These are phyloP conservation scores for Madurella mycetomatis DNA, from an alignment of 2,329 filamentous ascomycete genomes.

Conservation along the genomic window DNA sequence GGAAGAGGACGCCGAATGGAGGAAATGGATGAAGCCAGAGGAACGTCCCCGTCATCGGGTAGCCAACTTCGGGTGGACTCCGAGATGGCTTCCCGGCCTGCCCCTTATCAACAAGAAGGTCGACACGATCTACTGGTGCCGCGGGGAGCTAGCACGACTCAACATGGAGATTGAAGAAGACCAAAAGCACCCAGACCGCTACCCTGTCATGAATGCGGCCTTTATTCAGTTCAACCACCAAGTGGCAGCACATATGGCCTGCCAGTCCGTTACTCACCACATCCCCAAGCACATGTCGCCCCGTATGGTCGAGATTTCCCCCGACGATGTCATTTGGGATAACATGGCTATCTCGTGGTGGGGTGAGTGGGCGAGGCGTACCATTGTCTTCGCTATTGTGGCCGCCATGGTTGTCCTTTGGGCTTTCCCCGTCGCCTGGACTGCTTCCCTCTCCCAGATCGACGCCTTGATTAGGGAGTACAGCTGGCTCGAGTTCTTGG, in stretches of 20 bases:
- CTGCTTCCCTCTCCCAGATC: conserved; percentile 75
- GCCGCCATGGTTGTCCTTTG: conserved; percentile 77
- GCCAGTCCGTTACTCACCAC: conserved; percentile 86
- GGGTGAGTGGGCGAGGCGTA: conserved; percentile 74
- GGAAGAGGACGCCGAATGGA: conserved; percentile 68
- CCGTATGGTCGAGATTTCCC: conserved; percentile 86
- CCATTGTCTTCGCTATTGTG: conserved; percentile 61
- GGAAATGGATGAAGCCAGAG: conserved; percentile 73
- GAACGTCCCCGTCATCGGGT: conserved; percentile 82
- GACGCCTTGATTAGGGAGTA: conserved; percentile 62
- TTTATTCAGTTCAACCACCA: conserved; percentile 99
- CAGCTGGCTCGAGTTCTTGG: conserved; percentile 67
- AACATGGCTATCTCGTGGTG: conserved; percentile 97
- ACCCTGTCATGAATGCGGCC: conserved; percentile 89
- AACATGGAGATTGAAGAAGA: conserved; percentile 91
- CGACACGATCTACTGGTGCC: conserved; percentile 89
- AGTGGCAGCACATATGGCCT: conserved; percentile 96
- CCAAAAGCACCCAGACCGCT: conserved; percentile 78
- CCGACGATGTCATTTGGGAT: conserved; percentile 90
- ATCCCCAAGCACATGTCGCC: conserved; percentile 91
- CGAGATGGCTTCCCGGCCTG: conserved; percentile 70
- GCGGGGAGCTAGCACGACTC: conserved; percentile 76
- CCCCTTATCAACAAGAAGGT: conserved; percentile 83
- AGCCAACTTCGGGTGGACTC: conserved; percentile 52
- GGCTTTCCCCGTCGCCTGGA: conserved; percentile 87